A percentile compares a stretch with the other conserved stretches of the same genome.
Conservation (phyloP, 768 basidiomycete genomes). For the Fomitopsis serialis region DNA sequence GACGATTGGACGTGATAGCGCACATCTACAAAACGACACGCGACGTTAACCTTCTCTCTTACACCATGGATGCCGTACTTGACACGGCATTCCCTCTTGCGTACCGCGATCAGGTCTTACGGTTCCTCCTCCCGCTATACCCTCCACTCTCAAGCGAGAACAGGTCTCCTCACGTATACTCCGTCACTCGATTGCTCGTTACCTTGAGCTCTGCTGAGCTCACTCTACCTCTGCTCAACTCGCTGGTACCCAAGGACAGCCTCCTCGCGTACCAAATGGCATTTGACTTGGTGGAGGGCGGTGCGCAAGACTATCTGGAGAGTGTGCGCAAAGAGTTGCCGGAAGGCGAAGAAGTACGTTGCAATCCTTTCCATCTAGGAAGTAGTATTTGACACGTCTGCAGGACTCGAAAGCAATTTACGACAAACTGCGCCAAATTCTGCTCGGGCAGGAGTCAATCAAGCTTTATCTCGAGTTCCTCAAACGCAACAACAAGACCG, state of each 20-base stretch:
- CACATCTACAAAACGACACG: constrained; percentile 66
- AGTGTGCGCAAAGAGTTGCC: constrained; percentile 65
- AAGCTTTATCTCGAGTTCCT: constrained; percentile 95
- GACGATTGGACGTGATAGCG: constrained; percentile 80
- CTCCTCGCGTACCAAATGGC: constrained; percentile 91
- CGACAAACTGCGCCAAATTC: constrained; percentile 74
- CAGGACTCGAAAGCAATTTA: constrained; percentile 60
- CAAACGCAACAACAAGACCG: constrained; percentile 89
- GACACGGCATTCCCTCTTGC: constrained; percentile 85
- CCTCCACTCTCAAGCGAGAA: constrained; percentile 66
- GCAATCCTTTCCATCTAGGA: background rate
- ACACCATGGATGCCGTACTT: constrained; percentile 88
- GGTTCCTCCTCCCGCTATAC: constrained; percentile 83
- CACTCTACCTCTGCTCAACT: constrained; percentile 67
- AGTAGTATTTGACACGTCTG: background rate
- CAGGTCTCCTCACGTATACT: constrained; percentile 70
- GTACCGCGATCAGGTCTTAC: constrained; percentile 78
- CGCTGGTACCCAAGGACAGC: constrained; percentile 64
- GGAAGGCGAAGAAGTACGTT: constrained; percentile 55
- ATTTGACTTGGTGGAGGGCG: constrained; percentile 93
- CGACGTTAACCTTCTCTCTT: constrained; percentile 78
- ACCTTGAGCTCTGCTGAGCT: constrained; percentile 80
- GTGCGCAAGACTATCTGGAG: constrained; percentile 88
- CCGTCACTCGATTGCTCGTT: constrained; percentile 85
- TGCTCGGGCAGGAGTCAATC: constrained; percentile 88